Evolutionary conservation across 352 stramenopile species (phyloP).

Genomic region (Phytopythium delawarense): DNA sequence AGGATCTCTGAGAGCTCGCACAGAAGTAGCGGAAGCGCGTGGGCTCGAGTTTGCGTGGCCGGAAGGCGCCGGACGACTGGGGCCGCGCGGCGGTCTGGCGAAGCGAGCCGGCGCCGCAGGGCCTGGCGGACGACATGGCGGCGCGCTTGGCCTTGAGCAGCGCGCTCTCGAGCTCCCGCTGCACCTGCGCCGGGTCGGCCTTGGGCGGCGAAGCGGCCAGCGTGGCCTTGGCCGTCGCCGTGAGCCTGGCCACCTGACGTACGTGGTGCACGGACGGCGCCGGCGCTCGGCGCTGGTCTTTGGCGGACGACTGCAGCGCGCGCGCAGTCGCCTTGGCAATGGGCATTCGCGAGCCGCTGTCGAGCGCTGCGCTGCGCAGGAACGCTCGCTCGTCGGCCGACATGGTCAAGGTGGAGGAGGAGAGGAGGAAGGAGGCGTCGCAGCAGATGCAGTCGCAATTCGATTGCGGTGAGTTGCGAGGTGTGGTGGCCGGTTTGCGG

Average conservation of each 20-base stretch:
- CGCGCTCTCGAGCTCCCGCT: slow-evolving; percentile 27
- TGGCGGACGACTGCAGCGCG: slow-evolving; percentile 30
- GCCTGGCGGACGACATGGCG: slow-evolving; percentile 11
- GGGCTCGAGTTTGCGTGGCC: slow-evolving; percentile 58
- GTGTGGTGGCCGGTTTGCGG: background rate
- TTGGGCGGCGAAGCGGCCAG: slow-evolving; percentile 18
- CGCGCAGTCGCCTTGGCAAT: slow-evolving; percentile 30
- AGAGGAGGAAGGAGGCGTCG: background rate
- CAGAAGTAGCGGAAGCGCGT: slow-evolving; percentile 84
- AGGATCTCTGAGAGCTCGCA: slow-evolving; percentile 23
- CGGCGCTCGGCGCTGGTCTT: slow-evolving; percentile 18
- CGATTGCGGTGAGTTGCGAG: background rate
- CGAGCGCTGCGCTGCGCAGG: slow-evolving; percentile 20
- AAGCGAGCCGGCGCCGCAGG: slow-evolving; percentile 3
- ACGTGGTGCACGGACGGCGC: slow-evolving; percentile 42
- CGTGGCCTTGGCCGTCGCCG: slow-evolving; percentile 24
- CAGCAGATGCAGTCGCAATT: background rate
- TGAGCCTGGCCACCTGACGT: slow-evolving; percentile 47
- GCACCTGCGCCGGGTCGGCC: slow-evolving; percentile 19
- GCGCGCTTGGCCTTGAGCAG: slow-evolving; percentile 18
- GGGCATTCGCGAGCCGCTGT: slow-evolving; percentile 22
- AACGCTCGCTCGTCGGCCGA: slow-evolving; percentile 22
- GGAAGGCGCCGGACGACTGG: slow-evolving; percentile 52
- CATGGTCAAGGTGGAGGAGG: background rate
- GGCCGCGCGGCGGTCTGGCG: slow-evolving; percentile 26